phyloP scores from a whole-genome alignment of 345 rosid species.

The Geranium rotundifolium region DNA sequence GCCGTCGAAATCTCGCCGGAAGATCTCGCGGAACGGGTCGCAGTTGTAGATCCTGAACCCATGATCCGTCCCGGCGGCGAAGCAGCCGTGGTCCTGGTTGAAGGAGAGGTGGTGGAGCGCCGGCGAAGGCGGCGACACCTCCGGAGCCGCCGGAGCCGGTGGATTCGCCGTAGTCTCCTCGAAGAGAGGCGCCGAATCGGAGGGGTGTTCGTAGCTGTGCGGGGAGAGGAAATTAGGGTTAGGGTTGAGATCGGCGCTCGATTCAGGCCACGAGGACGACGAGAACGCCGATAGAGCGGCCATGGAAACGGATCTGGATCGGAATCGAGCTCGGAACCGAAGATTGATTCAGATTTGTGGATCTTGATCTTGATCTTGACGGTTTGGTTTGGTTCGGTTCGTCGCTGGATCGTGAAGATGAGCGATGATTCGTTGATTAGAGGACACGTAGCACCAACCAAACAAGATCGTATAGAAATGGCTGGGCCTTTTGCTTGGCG shows the following conservation, averaged over 20 bases:
- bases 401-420: background rate
- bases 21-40: conserved; percentile 32
- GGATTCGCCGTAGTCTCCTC: background rate
- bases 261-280: background rate
- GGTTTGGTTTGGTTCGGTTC: background rate
- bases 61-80: conserved; percentile 27
- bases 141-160: no score
- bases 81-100: conserved; percentile 28
- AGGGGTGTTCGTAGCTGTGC: background rate
- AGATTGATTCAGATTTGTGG: background rate
- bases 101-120: conserved; percentile 23
- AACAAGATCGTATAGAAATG: background rate
- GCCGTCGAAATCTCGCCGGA: conserved; percentile 25
- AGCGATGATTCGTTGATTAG: background rate
- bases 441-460: background rate
- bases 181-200: background rate
- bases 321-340: background rate
- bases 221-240: background rate
- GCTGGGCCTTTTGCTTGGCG: background rate
- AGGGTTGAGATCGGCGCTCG: background rate
- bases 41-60: conserved; percentile 31
- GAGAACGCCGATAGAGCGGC: background rate
- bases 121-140: background rate
- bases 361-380: no score
- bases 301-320: background rate